These are phyloP conservation scores for Tuber melanosporum DNA, from an alignment of 495 filamentous ascomycete species.

Conservation along the genomic window DNA sequence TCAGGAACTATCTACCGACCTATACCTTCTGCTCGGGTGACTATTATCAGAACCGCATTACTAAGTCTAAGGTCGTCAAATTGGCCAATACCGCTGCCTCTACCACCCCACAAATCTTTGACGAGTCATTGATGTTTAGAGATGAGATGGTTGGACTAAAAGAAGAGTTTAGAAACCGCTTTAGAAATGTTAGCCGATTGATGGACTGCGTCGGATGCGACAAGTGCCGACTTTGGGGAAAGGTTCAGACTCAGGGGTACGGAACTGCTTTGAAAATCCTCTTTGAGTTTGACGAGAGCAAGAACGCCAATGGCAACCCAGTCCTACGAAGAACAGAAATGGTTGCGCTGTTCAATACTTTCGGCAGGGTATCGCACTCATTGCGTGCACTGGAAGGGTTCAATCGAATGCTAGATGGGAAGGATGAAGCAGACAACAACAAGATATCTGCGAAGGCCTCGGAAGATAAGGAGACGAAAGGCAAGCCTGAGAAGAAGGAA, in stretches of 20 bases:
- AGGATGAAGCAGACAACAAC: constrained; percentile 54
- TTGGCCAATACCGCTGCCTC: constrained; percentile 61
- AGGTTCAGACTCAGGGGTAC: constrained; percentile 92
- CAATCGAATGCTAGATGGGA: constrained; percentile 46
- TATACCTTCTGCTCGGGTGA: constrained; percentile 95
- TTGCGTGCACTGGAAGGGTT: constrained; percentile 69
- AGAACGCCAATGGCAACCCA: constrained; percentile 62
- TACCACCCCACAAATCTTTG: constrained; percentile 71
- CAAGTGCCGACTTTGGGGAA: constrained; percentile 97
- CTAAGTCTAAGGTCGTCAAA: constrained; percentile 67
- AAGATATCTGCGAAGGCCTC: constrained; percentile 24
- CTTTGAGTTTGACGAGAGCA: constrained; percentile 86
- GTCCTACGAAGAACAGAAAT: constrained; percentile 79
- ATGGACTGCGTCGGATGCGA: constrained; percentile 99
- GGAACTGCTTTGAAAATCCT: constrained; percentile 91
- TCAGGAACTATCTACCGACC: constrained; percentile 69
- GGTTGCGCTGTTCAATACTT: constrained; percentile 89
- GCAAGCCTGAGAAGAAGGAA: constrained; percentile 19
- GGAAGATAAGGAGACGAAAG: constrained; percentile 17
- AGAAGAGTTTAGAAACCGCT: constrained; percentile 95
- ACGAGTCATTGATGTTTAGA: constrained; percentile 90
- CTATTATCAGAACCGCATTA: constrained; percentile 64
- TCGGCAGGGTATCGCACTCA: constrained; percentile 74
- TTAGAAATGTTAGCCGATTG: constrained; percentile 87
- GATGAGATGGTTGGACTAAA: constrained; percentile 68